Base-by-base conservation (phyloP, 148 eudicot species). In the Vaccinium corymbosum region DNA sequence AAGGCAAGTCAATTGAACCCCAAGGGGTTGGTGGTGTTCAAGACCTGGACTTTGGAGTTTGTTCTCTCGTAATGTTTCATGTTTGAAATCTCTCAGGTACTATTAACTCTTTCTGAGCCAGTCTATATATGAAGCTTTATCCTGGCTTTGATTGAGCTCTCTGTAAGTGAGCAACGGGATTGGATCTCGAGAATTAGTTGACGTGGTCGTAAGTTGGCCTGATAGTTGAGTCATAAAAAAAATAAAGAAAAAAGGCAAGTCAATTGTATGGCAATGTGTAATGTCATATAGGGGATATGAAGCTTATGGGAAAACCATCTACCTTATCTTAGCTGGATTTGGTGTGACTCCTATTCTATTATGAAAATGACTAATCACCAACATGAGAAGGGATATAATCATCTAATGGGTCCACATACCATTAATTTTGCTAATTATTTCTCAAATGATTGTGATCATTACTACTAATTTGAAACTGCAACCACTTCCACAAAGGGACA, bases 271-370 rank as follows among this genome's bases (percentile, higher is more conserved):
- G 22, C 14, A 1, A 74, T 19, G 13, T 46, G 6, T 66, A 74
- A 35, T 5, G 27, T 42, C 52, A 19, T 17, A 52, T 74, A 13
- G 25, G 51, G 20, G 13, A 12, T 48, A 20, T 80, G 52, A 64
- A 46, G 35, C n/a, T 42, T 22, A 49, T 62, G 75, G 49, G 75
- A 64, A 13, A 62, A 46, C 74, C 0, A 42, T 59, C 19, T 19
- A 80, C 70, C 50, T 57, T 57, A n/a, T 7, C 82, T 80, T 81
- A 81, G 83, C 83, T 81, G 83, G 75, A 64, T 64, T 62, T 48
- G 51, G 17, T 46, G 49, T 14, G 83, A 66, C 59, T 46, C n/a
- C 25, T 13, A 20, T 32, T 81, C 83, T 48, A 49, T 66, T 6
- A 64, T 81, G 83, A 81, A n/a, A 25, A 62, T 81, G 83, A 81